Evolutionary conservation across 2,329 filamentous ascomycete species (phyloP), one percentile per base, ranked within the genome.

Genomic region (Hirsutella rhossiliensis): DNA sequence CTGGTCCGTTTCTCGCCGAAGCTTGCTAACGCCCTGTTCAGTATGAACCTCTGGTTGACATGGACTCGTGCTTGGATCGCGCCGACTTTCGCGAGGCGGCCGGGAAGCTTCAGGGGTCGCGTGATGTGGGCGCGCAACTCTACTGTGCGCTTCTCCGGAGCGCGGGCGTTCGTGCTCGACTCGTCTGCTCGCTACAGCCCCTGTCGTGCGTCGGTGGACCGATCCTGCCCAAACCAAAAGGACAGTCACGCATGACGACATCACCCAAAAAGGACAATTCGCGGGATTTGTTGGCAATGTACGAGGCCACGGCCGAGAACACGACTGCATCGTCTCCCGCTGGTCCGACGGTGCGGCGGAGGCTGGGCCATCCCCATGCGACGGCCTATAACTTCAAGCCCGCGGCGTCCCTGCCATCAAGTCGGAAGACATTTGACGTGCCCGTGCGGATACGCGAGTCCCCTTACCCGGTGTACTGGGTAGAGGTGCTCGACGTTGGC

Each of bases 151-250:
- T 97, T 29, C 71, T 98, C 4, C 80, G 92, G 17, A 77, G 80
- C n/a, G 78, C 75, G n/a, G 88, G 87, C 3, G 78, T 97, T 7
- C 79, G 87, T 49, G 73, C 86, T 5, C 76, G 92, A 12, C 71
- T 98, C 5, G 84, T 97, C 1, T 96, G 88, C 61, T 98, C 92
- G 5, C 66, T 98, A 4, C 92, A 98, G 52, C 78, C 82, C 2
- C 69, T 98, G 1, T 73, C 84, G 0, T 89, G 89, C 52, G 68
- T 72, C 3, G 73, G 71, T 5, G 73, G 68, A 0, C 75, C 75
- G 2, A 61, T 65, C 0, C 60, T 78, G 47, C 63, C 67, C 0
- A 71, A 67, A 30, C 58, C 64, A 6, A 65, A 52, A 18, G 52
- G 49, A 13, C 50, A 43, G 5, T 62, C 60, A 42, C 53, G 53